Evolutionary conservation across 2,329 filamentous ascomycete species (phyloP), one percentile per base, ranked within the genome.

Genomic region (Xylariales sp.): DNA sequence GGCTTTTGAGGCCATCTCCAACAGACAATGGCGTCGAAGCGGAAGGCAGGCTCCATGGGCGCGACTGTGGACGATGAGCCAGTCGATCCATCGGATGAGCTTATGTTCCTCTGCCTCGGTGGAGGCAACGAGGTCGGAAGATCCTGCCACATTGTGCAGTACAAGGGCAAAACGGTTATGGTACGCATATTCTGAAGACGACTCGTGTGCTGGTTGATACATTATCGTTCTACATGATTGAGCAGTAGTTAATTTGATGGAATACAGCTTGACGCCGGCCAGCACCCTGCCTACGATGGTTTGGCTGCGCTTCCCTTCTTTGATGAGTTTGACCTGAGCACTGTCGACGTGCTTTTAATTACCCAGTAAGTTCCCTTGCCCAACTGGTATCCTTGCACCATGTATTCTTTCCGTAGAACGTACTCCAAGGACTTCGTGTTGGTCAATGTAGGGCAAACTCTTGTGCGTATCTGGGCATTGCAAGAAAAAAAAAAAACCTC

Each of bases 301-400:
- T 81, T 97, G 43, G 88, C 90, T 3, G 86, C 88, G 8, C 80
- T 98, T 35, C 93, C 93, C 0, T 98, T 96, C 68, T 98, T 96
- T 64, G 93, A 98, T 61, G 90, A 97, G 57, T 98, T 97, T 63
- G 93, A 98, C 59, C 74, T 98, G 15, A 96, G 91, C 66, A 95
- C 88, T 2, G 90, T 98, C 50, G 93, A 98, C 61, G 85, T 98
- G 53, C 85, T 98, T 38, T 74, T 98, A 49, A 95, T 98, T 57
- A 97, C 89, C 81, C 93, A 98, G 93, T 97, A 94, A 86, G 90
- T 82, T n/a, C n/a, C n/a, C n/a, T n/a, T n/a, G n/a, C n/a, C n/a
- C n/a, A n/a, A n/a, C n/a, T n/a, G n/a, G n/a, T n/a, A n/a, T n/a
- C n/a, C n/a, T n/a, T n/a, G n/a, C n/a, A n/a, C n/a, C 20, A 12